Evolutionary conservation across 148 eudicot species (phyloP).

Genomic region (Dysphania ambrosioides): DNA sequence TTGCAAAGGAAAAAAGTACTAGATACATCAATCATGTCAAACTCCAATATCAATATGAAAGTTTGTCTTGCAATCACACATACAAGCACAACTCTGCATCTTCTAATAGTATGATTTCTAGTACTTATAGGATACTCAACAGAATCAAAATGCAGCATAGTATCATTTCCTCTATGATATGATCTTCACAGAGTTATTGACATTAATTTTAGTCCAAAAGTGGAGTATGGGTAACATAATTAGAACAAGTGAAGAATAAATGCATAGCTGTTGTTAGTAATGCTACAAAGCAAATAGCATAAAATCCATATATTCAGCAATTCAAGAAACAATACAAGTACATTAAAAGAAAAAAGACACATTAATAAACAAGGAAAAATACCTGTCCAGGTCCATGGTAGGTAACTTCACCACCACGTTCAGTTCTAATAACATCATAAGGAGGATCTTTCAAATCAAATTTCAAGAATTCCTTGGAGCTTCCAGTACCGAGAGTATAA

Average conservation of each 20-base stretch:
- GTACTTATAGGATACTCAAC: background rate
- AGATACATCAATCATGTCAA: background rate
- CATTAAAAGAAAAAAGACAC: background rate
- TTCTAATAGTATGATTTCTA: background rate
- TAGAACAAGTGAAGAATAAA: background rate
- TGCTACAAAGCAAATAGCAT: background rate
- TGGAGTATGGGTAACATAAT: background rate
- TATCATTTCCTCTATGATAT: background rate
- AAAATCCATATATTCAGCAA: background rate
- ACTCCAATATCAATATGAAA: background rate
- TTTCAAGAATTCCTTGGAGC: slow-evolving; percentile 65
- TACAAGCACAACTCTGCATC: background rate
- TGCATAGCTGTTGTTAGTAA: background rate
- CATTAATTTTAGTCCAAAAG: background rate
- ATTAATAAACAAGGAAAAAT: background rate
- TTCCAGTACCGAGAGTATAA: slow-evolving; percentile 85
- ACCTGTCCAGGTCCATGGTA: slow-evolving; percentile 99
- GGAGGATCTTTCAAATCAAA: slow-evolving; percentile 61
- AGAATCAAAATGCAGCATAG: background rate
- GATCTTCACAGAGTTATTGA: background rate
- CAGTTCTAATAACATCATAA: slow-evolving; percentile 64
- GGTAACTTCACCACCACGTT: slow-evolving; percentile 98
- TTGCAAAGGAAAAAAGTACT: background rate
- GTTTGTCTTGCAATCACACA: background rate
- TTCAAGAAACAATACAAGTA: background rate